Evolutionary conservation across 1,284 basidiomycete species (phyloP).

Genomic region (Trichosporon sp.): DNA sequence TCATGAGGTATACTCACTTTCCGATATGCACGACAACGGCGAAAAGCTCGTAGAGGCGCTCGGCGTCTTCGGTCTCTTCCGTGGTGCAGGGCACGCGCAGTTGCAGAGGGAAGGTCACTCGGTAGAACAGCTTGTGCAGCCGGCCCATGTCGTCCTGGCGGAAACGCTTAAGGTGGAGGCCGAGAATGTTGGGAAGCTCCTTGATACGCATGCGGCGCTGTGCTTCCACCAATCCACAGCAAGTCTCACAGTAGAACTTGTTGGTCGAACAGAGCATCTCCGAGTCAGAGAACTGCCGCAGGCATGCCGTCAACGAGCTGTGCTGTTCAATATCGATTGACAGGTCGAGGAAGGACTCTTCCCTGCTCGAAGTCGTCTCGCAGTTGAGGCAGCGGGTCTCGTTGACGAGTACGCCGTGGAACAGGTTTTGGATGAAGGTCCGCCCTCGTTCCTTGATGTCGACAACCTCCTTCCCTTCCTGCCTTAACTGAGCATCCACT

Average conservation of each 20-base stretch:
- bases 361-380: conserved; percentile 95
- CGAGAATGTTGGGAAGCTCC: conserved; percentile 85
- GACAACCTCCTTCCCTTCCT: conserved; percentile 23
- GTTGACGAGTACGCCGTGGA: conserved; percentile 88
- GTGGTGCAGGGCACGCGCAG: conserved; percentile 94
- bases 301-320: conserved; percentile 87
- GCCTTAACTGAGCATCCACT: conserved; percentile 49
- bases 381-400: conserved; percentile 96
- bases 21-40: conserved; percentile 97
- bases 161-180: conserved; percentile 94
- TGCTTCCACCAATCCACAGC: conserved; percentile 93
- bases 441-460: conserved; percentile 47
- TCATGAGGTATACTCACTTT: conserved; percentile 59
- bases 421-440: conserved; percentile 85
- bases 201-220: conserved; percentile 99
- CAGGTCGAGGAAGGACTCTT: conserved; percentile 92
- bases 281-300: conserved; percentile 91
- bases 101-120: conserved; percentile 91
- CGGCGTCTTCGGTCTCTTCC: conserved; percentile 81
- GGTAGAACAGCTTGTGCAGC: conserved; percentile 91
- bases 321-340: conserved; percentile 98
- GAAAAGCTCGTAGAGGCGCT: conserved; percentile 83
- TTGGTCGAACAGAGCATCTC: conserved; percentile 98
- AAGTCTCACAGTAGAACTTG: conserved; percentile 97
- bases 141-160: conserved; percentile 84